Base-by-base conservation (phyloP, 2,329 filamentous ascomycete species). In the Paramyrothecium sp. region DNA sequence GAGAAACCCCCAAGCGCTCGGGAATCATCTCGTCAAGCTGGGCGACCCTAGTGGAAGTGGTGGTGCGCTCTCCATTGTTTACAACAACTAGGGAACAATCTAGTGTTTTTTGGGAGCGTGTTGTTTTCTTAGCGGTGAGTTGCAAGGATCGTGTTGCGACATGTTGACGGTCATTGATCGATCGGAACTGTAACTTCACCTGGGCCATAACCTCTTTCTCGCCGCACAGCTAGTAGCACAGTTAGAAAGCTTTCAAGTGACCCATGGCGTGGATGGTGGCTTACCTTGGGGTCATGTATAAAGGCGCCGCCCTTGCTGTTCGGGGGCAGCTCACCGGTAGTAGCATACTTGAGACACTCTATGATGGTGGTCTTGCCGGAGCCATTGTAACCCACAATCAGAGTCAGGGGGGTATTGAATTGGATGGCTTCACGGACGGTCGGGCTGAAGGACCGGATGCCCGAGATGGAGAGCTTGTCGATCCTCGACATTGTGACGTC, bases 301-400 rank as follows among this genome's bases (percentile, higher is more conserved):
- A 98, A 99, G 53, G 94, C 93, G 33, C 92, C 93, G 26, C 90
- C 89, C 65, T 88, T 90, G 78, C 89, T 93, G 78, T 97, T 97
- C 33, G 95, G 92, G 2, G 95, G 95, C 51, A 96, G 84, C 68
- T 96, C 90, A 56, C 95, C 96, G 8, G 93, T 97, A 19, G 96
- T 97, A 54, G 91, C 93, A 86, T 97, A 99, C 71, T 97, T 97
- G 69, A 99, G 89, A 72, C 92, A 96, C 75, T 99, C 95, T 75
- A 99, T 99, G 70, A 99, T 97, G 57, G 95, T 98, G 11, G 95
- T 99, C 78, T 99, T 99, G 60, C 95, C 95, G 1, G 94, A 98
- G 56, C 95, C 95, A 78, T 99, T 99, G 75, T 92, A 91, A 58
- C 95, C 95, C 58, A 99, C 96, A 65, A 99, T 99, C 60, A 99